These are phyloP conservation scores for Talaromyces sp. DNA, from an alignment of 2,329 filamentous ascomycete species.

Conservation along the genomic window DNA sequence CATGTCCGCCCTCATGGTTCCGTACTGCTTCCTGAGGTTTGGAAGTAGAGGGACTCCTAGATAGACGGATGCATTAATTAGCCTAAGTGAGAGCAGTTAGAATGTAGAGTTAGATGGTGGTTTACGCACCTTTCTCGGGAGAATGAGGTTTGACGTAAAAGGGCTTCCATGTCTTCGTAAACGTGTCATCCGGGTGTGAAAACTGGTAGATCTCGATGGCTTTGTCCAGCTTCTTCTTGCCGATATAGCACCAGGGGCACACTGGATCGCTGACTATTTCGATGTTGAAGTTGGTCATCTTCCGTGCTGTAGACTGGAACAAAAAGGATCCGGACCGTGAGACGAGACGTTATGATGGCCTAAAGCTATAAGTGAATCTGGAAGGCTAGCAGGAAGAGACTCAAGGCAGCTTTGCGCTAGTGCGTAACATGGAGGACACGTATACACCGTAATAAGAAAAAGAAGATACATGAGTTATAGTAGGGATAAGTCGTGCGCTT, in stretches of 20 bases:
- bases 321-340: not conserved
- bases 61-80: slow-evolving; percentile 36
- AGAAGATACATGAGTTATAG: too few relatives aligned
- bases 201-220: slow-evolving; percentile 64
- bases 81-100: not conserved
- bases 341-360: not conserved
- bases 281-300: slow-evolving; percentile 71
- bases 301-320: not conserved
- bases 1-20: slow-evolving; percentile 51
- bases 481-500: too few relatives aligned
- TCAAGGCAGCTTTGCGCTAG: not conserved
- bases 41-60: slow-evolving; percentile 46
- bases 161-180: slow-evolving; percentile 68
- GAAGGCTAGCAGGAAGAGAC: not conserved
- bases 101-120: not conserved
- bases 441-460: not conserved
- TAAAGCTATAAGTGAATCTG: not conserved
- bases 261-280: slow-evolving; percentile 75
- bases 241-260: slow-evolving; percentile 76
- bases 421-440: not conserved
- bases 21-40: slow-evolving; percentile 59
- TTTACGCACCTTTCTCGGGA: not conserved
- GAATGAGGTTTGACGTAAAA: slow-evolving; percentile 68
- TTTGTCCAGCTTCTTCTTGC: slow-evolving; percentile 67
- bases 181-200: slow-evolving; percentile 62